Conservation (phyloP, 1,284 basidiomycete genomes). For the Spongiforma sp. region DNA sequence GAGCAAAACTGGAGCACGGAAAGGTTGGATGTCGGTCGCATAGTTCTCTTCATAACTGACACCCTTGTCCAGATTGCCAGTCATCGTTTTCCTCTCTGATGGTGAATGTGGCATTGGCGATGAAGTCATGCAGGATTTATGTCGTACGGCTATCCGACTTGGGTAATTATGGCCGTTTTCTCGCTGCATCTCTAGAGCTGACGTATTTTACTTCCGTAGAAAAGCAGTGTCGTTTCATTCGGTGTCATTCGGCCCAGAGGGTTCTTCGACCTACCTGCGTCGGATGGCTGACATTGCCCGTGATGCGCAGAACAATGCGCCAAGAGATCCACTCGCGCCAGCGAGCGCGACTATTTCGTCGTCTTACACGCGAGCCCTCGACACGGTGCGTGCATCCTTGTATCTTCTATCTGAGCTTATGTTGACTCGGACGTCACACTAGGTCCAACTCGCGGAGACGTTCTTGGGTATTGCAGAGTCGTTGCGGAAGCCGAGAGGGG, state of each 20-base stretch:
- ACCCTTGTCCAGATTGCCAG: slow-evolving; percentile 47
- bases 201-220: slow-evolving; percentile 34
- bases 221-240: slow-evolving; percentile 64
- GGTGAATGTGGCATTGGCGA: slow-evolving; percentile 54
- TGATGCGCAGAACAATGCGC: slow-evolving; percentile 53
- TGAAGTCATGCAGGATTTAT: slow-evolving; percentile 48
- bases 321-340: slow-evolving; percentile 48
- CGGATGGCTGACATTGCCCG: slow-evolving; percentile 59
- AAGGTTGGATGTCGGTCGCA: slow-evolving; percentile 39
- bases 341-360: slow-evolving; percentile 47
- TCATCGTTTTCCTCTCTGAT: slow-evolving; percentile 71
- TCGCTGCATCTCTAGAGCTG: not conserved
- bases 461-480: slow-evolving; percentile 69
- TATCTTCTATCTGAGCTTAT: too few relatives aligned
- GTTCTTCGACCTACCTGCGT: slow-evolving; percentile 41
- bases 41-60: not conserved
- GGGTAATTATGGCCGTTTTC: slow-evolving; percentile 43
- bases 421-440: not conserved
- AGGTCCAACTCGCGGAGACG: slow-evolving; percentile 63
- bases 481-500: slow-evolving; percentile 58
- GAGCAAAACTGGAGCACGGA: slow-evolving; percentile 59
- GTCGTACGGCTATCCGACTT: slow-evolving; percentile 49
- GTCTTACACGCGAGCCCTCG: slow-evolving; percentile 57
- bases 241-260: slow-evolving; percentile 57
- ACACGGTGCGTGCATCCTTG: slow-evolving; percentile 48